Evolutionary conservation across 345 rosid species (phyloP).

Genomic region (Aurinia saxatilis): DNA sequence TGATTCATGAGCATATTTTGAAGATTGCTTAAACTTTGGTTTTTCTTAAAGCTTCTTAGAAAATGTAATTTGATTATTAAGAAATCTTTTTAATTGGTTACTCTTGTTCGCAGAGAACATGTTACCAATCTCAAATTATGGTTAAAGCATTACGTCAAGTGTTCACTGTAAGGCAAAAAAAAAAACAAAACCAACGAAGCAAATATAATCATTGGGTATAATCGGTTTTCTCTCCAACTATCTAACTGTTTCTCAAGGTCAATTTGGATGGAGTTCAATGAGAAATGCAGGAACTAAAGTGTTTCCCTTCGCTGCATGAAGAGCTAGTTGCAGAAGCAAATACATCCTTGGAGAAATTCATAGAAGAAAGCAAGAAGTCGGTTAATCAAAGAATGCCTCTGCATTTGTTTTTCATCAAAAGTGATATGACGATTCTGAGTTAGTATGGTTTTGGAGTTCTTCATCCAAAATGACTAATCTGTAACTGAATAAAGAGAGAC

Average conservation of each 20-base stretch:
- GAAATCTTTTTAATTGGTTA: neutral
- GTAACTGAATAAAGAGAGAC: no score
- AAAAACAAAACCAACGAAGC: no score
- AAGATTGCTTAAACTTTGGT: neutral
- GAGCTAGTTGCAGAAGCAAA: no score
- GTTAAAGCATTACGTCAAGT: constrained; percentile 10
- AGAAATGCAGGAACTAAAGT: no score
- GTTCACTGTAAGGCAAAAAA: neutral
- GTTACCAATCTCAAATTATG: neutral
- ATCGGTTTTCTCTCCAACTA: constrained; percentile 60
- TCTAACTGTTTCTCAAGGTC: constrained; percentile 61
- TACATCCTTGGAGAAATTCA: no score
- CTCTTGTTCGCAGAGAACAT: neutral
- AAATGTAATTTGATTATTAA: neutral
- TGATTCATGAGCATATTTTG: neutral
- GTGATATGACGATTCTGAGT: no score
- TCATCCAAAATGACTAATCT: no score
- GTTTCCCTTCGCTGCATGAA: constrained; percentile 32
- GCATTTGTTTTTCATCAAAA: no score
- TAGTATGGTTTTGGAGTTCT: no score
- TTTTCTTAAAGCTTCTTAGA: neutral
- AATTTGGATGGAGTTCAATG: constrained; percentile 30
- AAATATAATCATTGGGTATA: no score
- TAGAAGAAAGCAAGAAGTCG: no score
- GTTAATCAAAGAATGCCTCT: no score